Conservation (phyloP, 2,329 filamentous ascomycete species). For the Arthroderma sp. region DNA sequence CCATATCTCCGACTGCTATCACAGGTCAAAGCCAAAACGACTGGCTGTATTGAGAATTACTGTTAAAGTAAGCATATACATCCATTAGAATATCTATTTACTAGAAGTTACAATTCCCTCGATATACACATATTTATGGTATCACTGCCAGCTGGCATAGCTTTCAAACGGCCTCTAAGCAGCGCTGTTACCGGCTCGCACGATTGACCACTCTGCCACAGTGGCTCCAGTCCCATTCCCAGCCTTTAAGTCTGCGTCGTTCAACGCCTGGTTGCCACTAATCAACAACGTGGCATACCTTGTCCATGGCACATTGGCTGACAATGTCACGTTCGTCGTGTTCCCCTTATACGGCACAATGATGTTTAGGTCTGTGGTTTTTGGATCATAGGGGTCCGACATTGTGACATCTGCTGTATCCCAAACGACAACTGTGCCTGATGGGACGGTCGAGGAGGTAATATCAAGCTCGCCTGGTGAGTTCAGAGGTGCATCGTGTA, state of each 20-base stretch:
- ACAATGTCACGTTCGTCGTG: conserved; percentile 28
- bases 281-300: conserved; percentile 33
- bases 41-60: too few relatives aligned
- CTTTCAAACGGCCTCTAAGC: background rate
- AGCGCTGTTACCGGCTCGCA: conserved; percentile 13
- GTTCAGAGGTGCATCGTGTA: conserved; percentile 36
- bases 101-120: too few relatives aligned
- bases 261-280: conserved; percentile 29
- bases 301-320: conserved; percentile 20
- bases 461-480: conserved; percentile 10
- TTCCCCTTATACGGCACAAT: conserved; percentile 29
- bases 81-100: too few relatives aligned
- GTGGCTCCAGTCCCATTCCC: conserved; percentile 31
- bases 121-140: too few relatives aligned
- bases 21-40: too few relatives aligned
- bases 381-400: conserved; percentile 25
- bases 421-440: conserved; percentile 15
- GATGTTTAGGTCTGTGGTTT: conserved; percentile 18
- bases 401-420: conserved; percentile 20
- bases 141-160: too few relatives aligned
- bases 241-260: conserved; percentile 16
- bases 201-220: conserved; percentile 36
- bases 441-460: conserved; percentile 1
- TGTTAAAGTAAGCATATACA: too few relatives aligned
- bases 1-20: too few relatives aligned